Base-by-base conservation (phyloP, 345 rosid species). In the Angophora floribunda region DNA sequence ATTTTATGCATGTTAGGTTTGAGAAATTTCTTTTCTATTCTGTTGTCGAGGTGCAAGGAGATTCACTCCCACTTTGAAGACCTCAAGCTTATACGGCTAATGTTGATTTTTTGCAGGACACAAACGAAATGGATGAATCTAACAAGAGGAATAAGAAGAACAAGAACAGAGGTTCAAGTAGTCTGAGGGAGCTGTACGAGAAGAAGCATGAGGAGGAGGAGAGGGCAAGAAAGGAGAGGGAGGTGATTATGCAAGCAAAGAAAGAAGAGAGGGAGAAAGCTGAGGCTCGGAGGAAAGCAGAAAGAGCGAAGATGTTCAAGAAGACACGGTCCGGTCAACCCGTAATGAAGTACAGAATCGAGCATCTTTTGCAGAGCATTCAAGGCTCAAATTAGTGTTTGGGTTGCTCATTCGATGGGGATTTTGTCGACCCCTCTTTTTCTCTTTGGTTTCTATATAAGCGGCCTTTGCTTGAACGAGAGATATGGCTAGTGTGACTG, bases 291-390 rank as follows among this genome's bases (percentile, higher is more conserved):
- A 94, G 99, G 93, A 98, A 95, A 70, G 91, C 89, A 51, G 92
- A 92, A 41, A 95, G 92, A 87, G 95, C 86, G 88, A 94, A 94
- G 89, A 96, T 97, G 98, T 91, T 95, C 90, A 96, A 92, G 91
- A 97, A 87, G 94, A 96, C 99, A 21, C 88, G 91, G 63, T 91
- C 89, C 45, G 99, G 99, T 87, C 99, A 97, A 86, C 99, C 98
- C 52, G 94, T 97, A 5, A 97, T 97, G 98, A 96, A 98, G 91
- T 96, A 97, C 89, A 93, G 97, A 92, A 96, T 97, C 13, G 96
- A 98, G 91, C 94, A 94, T 90, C 97, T 97, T 91, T 91, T 96
- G 91, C 97, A 95, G 91, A 89, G 94, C 7, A 91, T 98, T 88
- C 95, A 95, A 90, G 92, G 92, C 91, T 91, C 96, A 30, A 88